These are phyloP conservation scores for Agaricus subrufescens DNA, from an alignment of 768 basidiomycete species.

Conservation along the genomic window DNA sequence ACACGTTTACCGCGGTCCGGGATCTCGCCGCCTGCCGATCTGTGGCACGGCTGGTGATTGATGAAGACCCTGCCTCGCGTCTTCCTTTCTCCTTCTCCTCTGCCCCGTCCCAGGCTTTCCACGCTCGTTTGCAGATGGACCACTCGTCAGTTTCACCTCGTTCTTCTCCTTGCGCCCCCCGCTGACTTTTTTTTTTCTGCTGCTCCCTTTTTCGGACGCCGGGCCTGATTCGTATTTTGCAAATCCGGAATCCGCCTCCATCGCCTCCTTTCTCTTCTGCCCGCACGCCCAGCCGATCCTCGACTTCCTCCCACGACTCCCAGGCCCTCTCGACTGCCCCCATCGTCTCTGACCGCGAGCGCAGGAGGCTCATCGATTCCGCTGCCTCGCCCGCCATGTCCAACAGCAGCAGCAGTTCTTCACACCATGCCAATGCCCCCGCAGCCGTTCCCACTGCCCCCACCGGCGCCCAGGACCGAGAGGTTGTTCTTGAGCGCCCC, in stretches of 20 bases:
- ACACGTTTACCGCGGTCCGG: too few relatives aligned
- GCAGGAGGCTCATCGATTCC: neutral
- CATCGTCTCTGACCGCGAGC: neutral
- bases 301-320: conserved; percentile 8
- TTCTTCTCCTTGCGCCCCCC: neutral
- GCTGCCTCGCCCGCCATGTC: neutral
- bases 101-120: neutral
- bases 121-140: neutral
- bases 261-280: too few relatives aligned
- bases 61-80: too few relatives aligned
- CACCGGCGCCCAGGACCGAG: neutral
- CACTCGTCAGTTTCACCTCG: neutral
- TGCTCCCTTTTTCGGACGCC: neutral
- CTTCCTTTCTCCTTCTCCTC: neutral
- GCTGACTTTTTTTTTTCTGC: neutral
- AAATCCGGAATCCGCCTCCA: too few relatives aligned
- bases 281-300: neutral
- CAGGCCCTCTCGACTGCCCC: neutral
- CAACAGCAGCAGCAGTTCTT: neutral
- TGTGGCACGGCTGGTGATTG: too few relatives aligned
- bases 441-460: neutral
- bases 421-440: neutral
- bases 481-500: neutral
- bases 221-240: too few relatives aligned
- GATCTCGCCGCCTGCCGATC: too few relatives aligned